phyloP scores from a whole-genome alignment of 257 asterid species.

The Nicotiana knightiana region DNA sequence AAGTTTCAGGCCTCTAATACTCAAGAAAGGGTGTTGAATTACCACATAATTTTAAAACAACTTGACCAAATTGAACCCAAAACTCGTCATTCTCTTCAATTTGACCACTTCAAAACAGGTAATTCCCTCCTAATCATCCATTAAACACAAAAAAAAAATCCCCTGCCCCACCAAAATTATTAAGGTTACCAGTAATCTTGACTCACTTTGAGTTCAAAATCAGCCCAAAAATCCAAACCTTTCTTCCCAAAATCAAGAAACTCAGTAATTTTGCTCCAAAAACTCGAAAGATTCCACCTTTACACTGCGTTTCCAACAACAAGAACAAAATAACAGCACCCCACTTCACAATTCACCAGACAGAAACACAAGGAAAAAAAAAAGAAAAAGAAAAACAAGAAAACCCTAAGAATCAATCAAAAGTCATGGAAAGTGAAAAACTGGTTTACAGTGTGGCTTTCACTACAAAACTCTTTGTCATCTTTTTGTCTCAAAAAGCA shows the following conservation, averaged over 20 bases:
- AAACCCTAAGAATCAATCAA: slow-evolving; percentile 6
- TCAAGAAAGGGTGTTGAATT: slow-evolving; percentile 10
- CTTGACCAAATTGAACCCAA: slow-evolving; percentile 3
- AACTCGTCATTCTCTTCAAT: slow-evolving; percentile 12
- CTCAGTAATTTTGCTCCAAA: slow-evolving; percentile 3
- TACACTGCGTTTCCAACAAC: not conserved
- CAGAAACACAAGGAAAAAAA: not conserved
- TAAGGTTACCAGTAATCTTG: not conserved
- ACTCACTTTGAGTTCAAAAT: not conserved
- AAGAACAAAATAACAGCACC: not conserved
- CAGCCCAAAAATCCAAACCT: not conserved
- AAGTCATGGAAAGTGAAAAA: slow-evolving; percentile 6
- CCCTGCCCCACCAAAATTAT: too few species aligned
- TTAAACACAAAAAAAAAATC: slow-evolving; percentile 4
- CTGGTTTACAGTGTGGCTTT: slow-evolving; percentile 14
- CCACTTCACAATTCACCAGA: not conserved
- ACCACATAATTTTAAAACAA: slow-evolving; percentile 7
- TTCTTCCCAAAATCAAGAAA: slow-evolving; percentile 1
- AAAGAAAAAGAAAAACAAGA: not conserved
- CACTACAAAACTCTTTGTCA: slow-evolving; percentile 28
- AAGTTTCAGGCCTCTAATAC: not conserved
- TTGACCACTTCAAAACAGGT: slow-evolving; percentile 7
- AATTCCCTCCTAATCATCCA: slow-evolving; percentile 12
- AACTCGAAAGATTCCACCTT: slow-evolving; percentile 16
- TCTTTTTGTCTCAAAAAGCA: slow-evolving; percentile 30